Evolutionary conservation across 176 grass and related monocot genomes (phyloP), one percentile per base, ranked within the genome.

Genomic region (Ensete ventricosum): DNA sequence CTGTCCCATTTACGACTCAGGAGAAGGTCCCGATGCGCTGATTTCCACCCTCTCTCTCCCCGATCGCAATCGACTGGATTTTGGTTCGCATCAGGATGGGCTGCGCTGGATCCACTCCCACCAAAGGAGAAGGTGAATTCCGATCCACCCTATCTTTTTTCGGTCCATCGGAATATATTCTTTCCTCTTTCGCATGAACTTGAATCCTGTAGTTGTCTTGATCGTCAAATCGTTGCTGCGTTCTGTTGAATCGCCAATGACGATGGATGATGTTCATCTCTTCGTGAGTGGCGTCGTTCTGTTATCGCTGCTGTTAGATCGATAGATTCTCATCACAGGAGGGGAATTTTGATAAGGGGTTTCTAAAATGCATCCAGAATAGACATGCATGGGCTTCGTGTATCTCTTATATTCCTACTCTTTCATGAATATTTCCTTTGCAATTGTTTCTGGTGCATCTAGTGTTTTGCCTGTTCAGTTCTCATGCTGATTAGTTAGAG

Each of bases 101-200:
- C 53, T 97, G 93, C 78, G 93, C 83, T 66, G 93, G 90, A 92
- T 97, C 93, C 79, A 88, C 83, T 55, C 87, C 81, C 11, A 19
- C 25, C 29, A 83, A 78, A 83, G 79, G 81, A 66, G 90, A 93
- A 8, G 87, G 86, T 90, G 50, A 70, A 13, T 69, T 62, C 80
- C 51, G 48, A 14, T 53, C 25, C 16, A 16, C 14, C 21, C 24
- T 64, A 22, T 65, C 26, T 9, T 59, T 9, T 59, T 73, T 77
- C 22, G 43, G 62, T n/a, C 21, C 13, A 63, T 43, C 34, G 34
- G 34, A 43, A 6, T 43, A 43, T 43, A 43, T 43, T 43, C 34
- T 43, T 43, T 43, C 34, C 34, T 43, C 34, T 43, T 43, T 43
- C 34, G 34, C 34, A 6, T 43, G 34, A 43, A 43, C 34, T 76